Evolutionary conservation across 2,329 filamentous ascomycete species (phyloP).

Genomic region (Aspergillus sp.): DNA sequence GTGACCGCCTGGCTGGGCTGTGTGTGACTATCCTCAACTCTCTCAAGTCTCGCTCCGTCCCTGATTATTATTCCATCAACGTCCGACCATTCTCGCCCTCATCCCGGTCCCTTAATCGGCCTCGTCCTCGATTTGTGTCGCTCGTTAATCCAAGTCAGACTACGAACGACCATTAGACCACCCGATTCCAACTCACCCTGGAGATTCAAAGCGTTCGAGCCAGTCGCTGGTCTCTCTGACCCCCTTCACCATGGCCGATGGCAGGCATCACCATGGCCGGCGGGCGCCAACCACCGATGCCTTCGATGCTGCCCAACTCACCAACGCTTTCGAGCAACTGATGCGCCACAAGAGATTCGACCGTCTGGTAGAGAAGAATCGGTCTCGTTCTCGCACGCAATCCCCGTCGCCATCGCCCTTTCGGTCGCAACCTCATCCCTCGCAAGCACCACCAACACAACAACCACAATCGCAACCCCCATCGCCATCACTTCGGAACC

Average conservation of each 20-base stretch:
- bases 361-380: slow-evolving; percentile 66
- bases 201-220: slow-evolving; percentile 18
- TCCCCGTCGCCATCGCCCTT: slow-evolving; percentile 51
- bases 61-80: slow-evolving; percentile 8
- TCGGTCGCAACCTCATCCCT: slow-evolving; percentile 27
- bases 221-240: slow-evolving; percentile 26
- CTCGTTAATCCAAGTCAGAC: neutral
- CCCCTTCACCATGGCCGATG: slow-evolving; percentile 39
- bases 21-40: slow-evolving; percentile 16
- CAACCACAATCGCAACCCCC: slow-evolving; percentile 31
- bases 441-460: slow-evolving; percentile 33
- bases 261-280: slow-evolving; percentile 32
- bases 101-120: slow-evolving; percentile 1
- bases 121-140: neutral
- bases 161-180: neutral
- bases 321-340: slow-evolving; percentile 80
- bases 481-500: slow-evolving; percentile 48
- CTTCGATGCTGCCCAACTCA: slow-evolving; percentile 77
- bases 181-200: slow-evolving; percentile 21
- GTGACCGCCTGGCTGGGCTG: slow-evolving; percentile 28
- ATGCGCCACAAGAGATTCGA: slow-evolving; percentile 85
- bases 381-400: slow-evolving; percentile 58
- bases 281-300: slow-evolving; percentile 35
- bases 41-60: slow-evolving; percentile 12
- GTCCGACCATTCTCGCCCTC: slow-evolving; percentile 3